Conservation (phyloP, 2,329 filamentous ascomycete species). For the Leptodontidium sp. region DNA sequence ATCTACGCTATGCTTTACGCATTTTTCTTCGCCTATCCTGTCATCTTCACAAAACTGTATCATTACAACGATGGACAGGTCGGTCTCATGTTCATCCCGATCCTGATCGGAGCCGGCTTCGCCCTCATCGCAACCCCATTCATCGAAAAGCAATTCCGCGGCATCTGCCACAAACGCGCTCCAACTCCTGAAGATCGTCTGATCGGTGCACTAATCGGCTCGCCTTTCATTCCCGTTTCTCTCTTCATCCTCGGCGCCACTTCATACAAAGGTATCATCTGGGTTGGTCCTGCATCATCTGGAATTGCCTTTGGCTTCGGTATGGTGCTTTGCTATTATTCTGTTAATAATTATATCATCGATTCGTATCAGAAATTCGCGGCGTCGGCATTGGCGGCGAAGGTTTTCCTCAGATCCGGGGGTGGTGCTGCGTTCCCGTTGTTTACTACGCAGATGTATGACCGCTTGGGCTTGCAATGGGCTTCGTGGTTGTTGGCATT, state of each 20-base stretch:
- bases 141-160: constrained; percentile 17
- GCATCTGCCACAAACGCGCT: background rate
- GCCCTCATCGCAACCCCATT: constrained; percentile 17
- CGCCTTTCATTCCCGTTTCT: constrained; percentile 16
- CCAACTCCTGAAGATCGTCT: constrained; percentile 21
- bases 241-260: constrained; percentile 21
- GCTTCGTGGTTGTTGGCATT: constrained; percentile 23
- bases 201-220: constrained; percentile 18
- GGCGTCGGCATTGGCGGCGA: constrained; percentile 18
- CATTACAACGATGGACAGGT: constrained; percentile 21
- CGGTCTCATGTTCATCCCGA: constrained; percentile 22
- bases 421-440: constrained; percentile 22
- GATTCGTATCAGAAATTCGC: constrained; percentile 22
- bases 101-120: constrained; percentile 16
- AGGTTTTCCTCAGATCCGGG: constrained; percentile 18
- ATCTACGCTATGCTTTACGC: constrained; percentile 46
- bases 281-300: constrained; percentile 17
- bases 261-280: constrained; percentile 17
- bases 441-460: constrained; percentile 25
- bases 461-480: constrained; percentile 20
- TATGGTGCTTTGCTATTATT: constrained; percentile 18
- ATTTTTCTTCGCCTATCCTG: constrained; percentile 46
- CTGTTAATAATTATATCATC: constrained; percentile 17
- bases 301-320: constrained; percentile 19
- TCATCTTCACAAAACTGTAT: constrained; percentile 38